Percentiles rank a stretch among this genome's conserved stretches.
These are phyloP conservation scores for Geotrichum reessii DNA, from an alignment of 1,139 yeast genomes.

Conservation along the genomic window DNA sequence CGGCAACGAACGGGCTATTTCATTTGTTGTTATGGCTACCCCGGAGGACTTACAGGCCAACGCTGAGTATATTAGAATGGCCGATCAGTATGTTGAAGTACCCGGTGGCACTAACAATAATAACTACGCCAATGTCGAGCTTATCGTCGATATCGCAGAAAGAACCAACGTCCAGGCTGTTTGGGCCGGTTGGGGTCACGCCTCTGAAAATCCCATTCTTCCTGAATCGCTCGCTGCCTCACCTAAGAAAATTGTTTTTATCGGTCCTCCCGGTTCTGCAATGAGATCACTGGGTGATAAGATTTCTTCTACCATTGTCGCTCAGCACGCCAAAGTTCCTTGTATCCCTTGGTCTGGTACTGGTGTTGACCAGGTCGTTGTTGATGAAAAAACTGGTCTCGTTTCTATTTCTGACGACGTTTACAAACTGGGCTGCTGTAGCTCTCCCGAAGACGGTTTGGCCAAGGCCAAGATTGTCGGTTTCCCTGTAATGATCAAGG, in stretches of 20 bases:
- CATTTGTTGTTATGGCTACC: conserved; percentile 97
- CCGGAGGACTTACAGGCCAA: conserved; percentile 97
- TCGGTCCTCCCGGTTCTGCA: conserved; percentile 98
- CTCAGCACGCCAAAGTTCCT: conserved; percentile 96
- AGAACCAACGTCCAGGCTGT: conserved; percentile 96
- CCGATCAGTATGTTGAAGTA: conserved; percentile 95
- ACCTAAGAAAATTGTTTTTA: conserved; percentile 79
- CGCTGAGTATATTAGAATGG: conserved; percentile 97
- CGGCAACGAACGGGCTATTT: conserved; percentile 89
- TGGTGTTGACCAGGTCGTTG: conserved; percentile 75
- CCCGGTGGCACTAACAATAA: conserved; percentile 99
- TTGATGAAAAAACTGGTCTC: conserved; percentile 63
- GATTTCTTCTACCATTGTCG: conserved; percentile 94
- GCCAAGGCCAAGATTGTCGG: conserved; percentile 79
- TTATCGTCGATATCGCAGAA: conserved; percentile 95
- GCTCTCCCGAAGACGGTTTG: conserved; percentile 81
- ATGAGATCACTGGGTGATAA: conserved; percentile 99
- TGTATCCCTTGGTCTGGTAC: conserved; percentile 99
- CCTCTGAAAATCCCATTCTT: conserved; percentile 90
- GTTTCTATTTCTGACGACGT: conserved; percentile 83
- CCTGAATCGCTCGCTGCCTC: conserved; percentile 93
- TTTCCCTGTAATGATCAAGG: conserved; percentile 93
- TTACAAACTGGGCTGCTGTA: conserved; percentile 83
- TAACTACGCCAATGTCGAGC: conserved; percentile 95
- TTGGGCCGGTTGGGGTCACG: conserved; percentile 99